Conservation (phyloP, 75 land plant genomes). For the Selaginella moellendorffii region DNA sequence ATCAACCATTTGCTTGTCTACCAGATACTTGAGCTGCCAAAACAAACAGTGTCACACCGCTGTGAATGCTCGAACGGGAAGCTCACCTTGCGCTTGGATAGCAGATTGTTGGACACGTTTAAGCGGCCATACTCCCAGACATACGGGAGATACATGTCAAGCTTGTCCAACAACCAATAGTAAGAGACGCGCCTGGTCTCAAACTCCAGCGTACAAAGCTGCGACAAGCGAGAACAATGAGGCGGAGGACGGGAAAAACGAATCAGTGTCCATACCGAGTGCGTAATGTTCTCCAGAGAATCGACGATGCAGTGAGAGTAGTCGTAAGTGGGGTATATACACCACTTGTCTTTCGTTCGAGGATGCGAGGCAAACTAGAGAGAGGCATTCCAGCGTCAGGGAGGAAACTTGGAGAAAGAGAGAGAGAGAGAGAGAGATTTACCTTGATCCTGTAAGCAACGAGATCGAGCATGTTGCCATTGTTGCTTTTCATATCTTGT, state of each 20-base stretch:
- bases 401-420: too few relatives aligned
- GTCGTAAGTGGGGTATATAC: conserved; percentile 97
- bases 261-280: conserved; percentile 90
- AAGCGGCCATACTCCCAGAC: conserved; percentile 97
- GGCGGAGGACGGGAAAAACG: too few relatives aligned
- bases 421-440: too few relatives aligned
- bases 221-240: conserved; percentile 15
- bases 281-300: too few relatives aligned
- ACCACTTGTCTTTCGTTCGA: conserved; percentile 94
- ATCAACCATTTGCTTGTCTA: too few relatives aligned
- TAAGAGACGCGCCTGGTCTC: conserved; percentile 92
- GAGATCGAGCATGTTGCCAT: conserved; percentile 87
- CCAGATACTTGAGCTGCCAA: too few relatives aligned
- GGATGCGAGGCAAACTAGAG: too few relatives aligned
- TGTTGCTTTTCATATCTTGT: conserved; percentile 97
- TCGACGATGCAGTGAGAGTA: conserved; percentile 89
- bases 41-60: too few relatives aligned
- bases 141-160: conserved; percentile 86
- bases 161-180: conserved; percentile 74
- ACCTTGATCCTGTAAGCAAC: conserved; percentile 97
- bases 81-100: conserved; percentile 91
- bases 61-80: too few relatives aligned
- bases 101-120: conserved; percentile 63
- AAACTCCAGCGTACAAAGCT: conserved; percentile 97
- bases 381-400: too few relatives aligned